phyloP scores from a whole-genome alignment of 306 rosid species.

The Cajanus cajan region DNA sequence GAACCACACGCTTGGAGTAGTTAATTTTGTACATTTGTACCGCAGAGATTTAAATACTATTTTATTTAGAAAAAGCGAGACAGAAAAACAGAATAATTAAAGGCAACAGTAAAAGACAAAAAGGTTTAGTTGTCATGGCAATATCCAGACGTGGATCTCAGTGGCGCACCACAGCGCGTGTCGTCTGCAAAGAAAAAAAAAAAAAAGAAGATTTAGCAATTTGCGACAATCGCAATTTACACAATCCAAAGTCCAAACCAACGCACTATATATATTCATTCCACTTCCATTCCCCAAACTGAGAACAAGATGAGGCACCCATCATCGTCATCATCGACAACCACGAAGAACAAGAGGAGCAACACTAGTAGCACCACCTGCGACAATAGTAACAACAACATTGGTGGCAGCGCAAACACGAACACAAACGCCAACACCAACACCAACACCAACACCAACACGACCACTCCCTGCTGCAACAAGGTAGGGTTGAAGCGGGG shows the following conservation, averaged over 20 bases:
- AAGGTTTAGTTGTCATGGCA: background rate
- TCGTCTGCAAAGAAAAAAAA: background rate
- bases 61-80: background rate
- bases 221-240: no score
- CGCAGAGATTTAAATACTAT: background rate
- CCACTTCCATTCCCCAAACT: background rate
- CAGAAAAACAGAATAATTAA: background rate
- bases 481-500: conserved; percentile 82
- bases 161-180: background rate
- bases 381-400: background rate
- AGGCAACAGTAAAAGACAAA: background rate
- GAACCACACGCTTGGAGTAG: no score
- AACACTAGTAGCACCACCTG: background rate
- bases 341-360: conserved; percentile 10
- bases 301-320: conserved; percentile 37
- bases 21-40: background rate
- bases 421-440: background rate
- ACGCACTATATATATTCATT: background rate
- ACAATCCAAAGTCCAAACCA: background rate
- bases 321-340: background rate
- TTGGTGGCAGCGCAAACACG: background rate
- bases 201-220: no score
- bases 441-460: background rate
- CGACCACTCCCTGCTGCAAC: conserved; percentile 51
- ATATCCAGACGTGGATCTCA: conserved; percentile 15